Evolutionary conservation across 78 protist species (phyloP), one percentile per base, ranked within the genome.

Genomic region (Dictyostelium firmibasis): DNA sequence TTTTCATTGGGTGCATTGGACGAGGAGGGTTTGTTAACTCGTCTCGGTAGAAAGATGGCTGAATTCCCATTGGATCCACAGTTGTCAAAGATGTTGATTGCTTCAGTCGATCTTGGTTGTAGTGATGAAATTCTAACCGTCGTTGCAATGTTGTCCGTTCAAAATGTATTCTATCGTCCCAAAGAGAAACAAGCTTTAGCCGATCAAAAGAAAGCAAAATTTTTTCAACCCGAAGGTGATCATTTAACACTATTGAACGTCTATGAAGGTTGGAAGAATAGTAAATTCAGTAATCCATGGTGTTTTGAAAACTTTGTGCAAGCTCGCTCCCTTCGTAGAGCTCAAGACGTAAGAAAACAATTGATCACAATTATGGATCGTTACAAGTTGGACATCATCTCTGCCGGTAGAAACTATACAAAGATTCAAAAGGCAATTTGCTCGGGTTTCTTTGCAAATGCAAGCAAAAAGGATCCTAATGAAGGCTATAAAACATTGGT

Each of bases 11-110:
- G 96, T 14, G 99, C 99, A 9, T 98, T 99, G 23, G 99, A 99
- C 72, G 99, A 99, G 47, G 99, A 99, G 14, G 99, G 99, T 4
- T 83, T 98, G 50, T 97, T 99, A 31, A 99, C 99, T 11, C 86
- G 98, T 14, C 86, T 99, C 3, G 99, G 99, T 13, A 84, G 99
- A 35, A 83, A 97, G 23, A 99, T 99, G 99, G 99, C 99, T 25
- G 99, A 99, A 96, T 99, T 99, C 83, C 99, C 99, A 23, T 89
- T 99, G 33, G 99, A 99, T 41, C 99, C 99, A 3, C 97, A 85
- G 16, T 81, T 98, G 64, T 77, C 98, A 53, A 99, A 99, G 96
- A 97, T 98, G 97, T 83, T 98, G 67, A 96, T 98, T 41, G 84
- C 97, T 8, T 94, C 99, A 0, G 99, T 96, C 11, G 98, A 97